These are phyloP conservation scores for Camelina hispida DNA, from an alignment of 345 rosid genomes.

Conservation along the genomic window DNA sequence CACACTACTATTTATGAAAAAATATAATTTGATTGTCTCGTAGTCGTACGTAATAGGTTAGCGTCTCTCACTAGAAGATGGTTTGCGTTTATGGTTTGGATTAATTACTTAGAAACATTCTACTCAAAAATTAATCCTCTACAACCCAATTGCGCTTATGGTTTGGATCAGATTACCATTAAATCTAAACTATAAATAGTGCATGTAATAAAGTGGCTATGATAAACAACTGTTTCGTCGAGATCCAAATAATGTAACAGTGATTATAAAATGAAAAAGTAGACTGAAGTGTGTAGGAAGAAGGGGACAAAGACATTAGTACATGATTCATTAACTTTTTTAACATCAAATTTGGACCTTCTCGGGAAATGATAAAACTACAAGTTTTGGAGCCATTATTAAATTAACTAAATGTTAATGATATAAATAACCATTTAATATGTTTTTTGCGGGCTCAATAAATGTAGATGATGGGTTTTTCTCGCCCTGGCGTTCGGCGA, in stretches of 20 bases:
- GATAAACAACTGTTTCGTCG: background rate
- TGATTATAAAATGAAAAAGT: constrained; percentile 18
- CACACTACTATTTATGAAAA: no score
- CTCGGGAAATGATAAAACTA: constrained; percentile 17
- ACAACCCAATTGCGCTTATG: no score
- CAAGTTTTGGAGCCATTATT: background rate
- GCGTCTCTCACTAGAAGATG: no score
- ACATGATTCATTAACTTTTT: constrained; percentile 4
- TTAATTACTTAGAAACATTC: no score
- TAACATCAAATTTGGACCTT: constrained; percentile 17
- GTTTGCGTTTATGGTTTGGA: no score
- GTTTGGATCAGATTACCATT: no score
- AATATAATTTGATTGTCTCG: no score
- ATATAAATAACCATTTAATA: constrained; percentile 1
- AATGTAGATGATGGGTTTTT: constrained; percentile 31
- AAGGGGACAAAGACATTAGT: constrained; percentile 34
- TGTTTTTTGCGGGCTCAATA: constrained; percentile 39
- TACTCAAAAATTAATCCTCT: no score
- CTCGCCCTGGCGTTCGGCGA: no score
- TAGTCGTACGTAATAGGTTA: no score
- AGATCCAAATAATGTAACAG: constrained; percentile 23
- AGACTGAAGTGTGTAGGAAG: constrained; percentile 13
- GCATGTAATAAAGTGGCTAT: no score
- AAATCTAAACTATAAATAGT: no score
- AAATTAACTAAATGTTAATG: background rate